Conservation (phyloP, 1,139 yeast species). For the Saccharomyces hybrid region DNA sequence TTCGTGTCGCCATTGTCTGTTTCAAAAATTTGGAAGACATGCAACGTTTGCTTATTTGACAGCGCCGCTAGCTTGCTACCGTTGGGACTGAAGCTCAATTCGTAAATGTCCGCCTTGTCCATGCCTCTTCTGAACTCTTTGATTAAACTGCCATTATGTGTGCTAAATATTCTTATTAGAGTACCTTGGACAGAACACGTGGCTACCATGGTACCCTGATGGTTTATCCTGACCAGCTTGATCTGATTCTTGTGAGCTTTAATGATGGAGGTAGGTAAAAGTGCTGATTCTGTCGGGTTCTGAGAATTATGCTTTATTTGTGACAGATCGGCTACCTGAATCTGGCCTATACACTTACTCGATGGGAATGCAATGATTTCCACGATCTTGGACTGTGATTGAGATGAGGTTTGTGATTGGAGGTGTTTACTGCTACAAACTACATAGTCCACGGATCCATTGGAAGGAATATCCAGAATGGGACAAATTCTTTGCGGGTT, state of each 20-base stretch:
- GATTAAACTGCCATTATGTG: conserved; percentile 61
- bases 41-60: conserved; percentile 84
- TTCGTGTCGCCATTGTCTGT: conserved; percentile 7
- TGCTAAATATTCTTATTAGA: conserved; percentile 68
- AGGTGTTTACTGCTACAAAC: conserved; percentile 5
- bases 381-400: not conserved
- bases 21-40: conserved; percentile 54
- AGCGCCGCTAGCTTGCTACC: conserved; percentile 73
- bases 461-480: conserved; percentile 34
- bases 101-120: conserved; percentile 72
- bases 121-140: conserved; percentile 85
- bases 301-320: conserved; percentile 48
- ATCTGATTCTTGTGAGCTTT: conserved; percentile 77
- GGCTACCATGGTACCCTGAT: conserved; percentile 74
- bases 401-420: not conserved
- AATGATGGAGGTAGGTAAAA: conserved; percentile 39
- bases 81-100: conserved; percentile 76
- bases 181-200: conserved; percentile 89
- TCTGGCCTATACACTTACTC: conserved; percentile 48
- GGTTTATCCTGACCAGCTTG: conserved; percentile 59
- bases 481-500: conserved; percentile 66
- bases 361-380: conserved; percentile 25
- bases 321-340: conserved; percentile 66
- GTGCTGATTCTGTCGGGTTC: conserved; percentile 35
- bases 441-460: conserved; percentile 24